Evolutionary conservation across 768 basidiomycete genomes (phyloP).

Genomic region (Pleurotus citrinopileatus): DNA sequence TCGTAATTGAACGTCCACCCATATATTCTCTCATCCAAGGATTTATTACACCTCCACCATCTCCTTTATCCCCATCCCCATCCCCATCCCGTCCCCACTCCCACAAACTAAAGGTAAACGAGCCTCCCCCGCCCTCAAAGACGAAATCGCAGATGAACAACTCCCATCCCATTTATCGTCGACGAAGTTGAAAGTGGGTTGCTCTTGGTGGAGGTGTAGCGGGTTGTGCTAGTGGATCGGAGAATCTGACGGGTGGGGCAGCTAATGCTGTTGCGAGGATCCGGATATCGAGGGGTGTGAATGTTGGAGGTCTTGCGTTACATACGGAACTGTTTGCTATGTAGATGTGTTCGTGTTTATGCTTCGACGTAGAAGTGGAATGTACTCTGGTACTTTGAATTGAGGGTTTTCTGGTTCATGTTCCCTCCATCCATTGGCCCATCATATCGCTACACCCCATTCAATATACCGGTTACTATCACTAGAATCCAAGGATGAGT

Average conservation of each 20-base stretch:
- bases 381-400: too few species aligned
- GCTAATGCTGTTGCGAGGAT: slow-evolving; percentile 76
- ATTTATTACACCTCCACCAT: slow-evolving; percentile 26
- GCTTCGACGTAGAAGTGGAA: too few species aligned
- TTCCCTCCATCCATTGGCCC: too few species aligned
- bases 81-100: background rate
- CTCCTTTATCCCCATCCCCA: background rate
- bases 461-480: too few species aligned
- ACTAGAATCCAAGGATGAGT: too few species aligned
- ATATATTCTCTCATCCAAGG: slow-evolving; percentile 42
- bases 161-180: background rate
- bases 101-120: background rate
- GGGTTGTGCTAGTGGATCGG: slow-evolving; percentile 81
- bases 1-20: slow-evolving; percentile 46
- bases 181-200: slow-evolving; percentile 24
- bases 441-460: too few species aligned
- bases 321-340: slow-evolving; percentile 74
- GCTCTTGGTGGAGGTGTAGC: slow-evolving; percentile 59
- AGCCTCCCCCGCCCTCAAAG: background rate
- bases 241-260: slow-evolving; percentile 63
- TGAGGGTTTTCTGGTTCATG: too few species aligned
- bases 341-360: too few species aligned
- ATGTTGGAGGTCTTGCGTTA: slow-evolving; percentile 64
- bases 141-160: background rate
- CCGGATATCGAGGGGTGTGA: slow-evolving; percentile 33